phyloP scores from a whole-genome alignment of 2,329 filamentous ascomycete genomes.

The Pleurostoma richardsiae region DNA sequence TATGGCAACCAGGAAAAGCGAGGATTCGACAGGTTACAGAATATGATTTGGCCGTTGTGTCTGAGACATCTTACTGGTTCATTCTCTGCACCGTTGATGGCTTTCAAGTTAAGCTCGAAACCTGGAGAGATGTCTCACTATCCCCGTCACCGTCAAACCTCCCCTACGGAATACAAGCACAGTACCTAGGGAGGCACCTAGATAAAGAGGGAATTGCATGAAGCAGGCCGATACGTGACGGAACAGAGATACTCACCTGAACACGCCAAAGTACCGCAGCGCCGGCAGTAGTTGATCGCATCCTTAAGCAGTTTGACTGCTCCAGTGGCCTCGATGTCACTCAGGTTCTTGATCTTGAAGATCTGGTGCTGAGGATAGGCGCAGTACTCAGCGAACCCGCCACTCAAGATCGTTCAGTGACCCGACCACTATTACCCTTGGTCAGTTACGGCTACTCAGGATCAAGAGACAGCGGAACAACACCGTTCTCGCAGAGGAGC shows the following conservation, averaged over 20 bases:
- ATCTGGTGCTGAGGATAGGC: constrained; percentile 49
- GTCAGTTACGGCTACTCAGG: constrained; percentile 2
- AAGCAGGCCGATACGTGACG: constrained; percentile 24
- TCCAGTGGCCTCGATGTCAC: constrained; percentile 64
- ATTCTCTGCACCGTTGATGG: too few species aligned
- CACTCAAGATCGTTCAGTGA: constrained; percentile 63
- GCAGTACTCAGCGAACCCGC: constrained; percentile 68
- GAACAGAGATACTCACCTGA: constrained; percentile 35
- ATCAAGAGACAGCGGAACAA: background rate
- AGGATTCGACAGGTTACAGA: too few species aligned
- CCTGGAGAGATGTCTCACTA: too few species aligned
- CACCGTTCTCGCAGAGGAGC: constrained; percentile 59
- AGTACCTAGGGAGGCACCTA: too few species aligned
- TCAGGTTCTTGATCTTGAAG: constrained; percentile 62
- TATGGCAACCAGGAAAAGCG: too few species aligned
- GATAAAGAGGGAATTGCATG: background rate
- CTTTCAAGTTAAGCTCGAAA: too few species aligned
- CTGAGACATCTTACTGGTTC: too few species aligned
- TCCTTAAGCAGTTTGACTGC: constrained; percentile 65
- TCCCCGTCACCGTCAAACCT: too few species aligned
- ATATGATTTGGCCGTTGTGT: too few species aligned
- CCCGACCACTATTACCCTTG: constrained; percentile 45
- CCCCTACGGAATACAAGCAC: too few species aligned
- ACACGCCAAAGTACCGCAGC: constrained; percentile 51
- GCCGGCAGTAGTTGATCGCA: constrained; percentile 65